Base-by-base conservation (phyloP, 83 land plant genomes). In the Larix sibirica region DNA sequence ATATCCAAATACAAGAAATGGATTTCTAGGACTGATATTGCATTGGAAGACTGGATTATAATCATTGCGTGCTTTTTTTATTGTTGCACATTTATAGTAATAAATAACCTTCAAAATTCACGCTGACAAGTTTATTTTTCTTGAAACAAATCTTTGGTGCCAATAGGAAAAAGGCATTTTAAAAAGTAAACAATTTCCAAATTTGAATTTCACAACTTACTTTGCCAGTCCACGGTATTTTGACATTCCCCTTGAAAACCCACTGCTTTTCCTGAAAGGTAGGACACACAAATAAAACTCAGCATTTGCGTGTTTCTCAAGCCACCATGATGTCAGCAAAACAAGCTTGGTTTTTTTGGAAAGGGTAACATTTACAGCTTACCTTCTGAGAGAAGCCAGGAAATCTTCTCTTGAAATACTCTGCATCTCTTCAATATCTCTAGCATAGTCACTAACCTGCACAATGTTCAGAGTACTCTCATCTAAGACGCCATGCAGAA, bases 341-440 rank as follows among this genome's bases (percentile, higher is more conserved):
- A 20, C 56, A 40, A 66, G 8, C 31, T 63, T 64, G 13, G 7
- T 13, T 73, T 47, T 47, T 26, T 21, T n/a, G 59, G 20, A 36
- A 58, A 58, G 18, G 62, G 59, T 20, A 50, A 21, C 59, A n/a
- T 14, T 16, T 69, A 75, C 28, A 47, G 17, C 74, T 60, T 81
- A 90, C 98, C 98, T 92, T 77, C 98, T 81, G n/a, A 96, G 91
- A 81, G 95, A 91, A 21, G 96, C 96, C 79, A 96, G 93, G 76
- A 92, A 96, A 33, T 96, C 98, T 81, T 96, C 98, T 87, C 96
- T 92, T 31, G 98, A 94, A n/a, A 96, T 88, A 83, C 83, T 90
- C 79, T 94, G 92, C 98, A 96, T 96, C 83, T 96, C 98, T 81
- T 94, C 98, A 63, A 96, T 89, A 86, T 96, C 98, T 83, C 98